Conservation (phyloP, 495 filamentous ascomycete species). For the Penicillium diatomitis region DNA sequence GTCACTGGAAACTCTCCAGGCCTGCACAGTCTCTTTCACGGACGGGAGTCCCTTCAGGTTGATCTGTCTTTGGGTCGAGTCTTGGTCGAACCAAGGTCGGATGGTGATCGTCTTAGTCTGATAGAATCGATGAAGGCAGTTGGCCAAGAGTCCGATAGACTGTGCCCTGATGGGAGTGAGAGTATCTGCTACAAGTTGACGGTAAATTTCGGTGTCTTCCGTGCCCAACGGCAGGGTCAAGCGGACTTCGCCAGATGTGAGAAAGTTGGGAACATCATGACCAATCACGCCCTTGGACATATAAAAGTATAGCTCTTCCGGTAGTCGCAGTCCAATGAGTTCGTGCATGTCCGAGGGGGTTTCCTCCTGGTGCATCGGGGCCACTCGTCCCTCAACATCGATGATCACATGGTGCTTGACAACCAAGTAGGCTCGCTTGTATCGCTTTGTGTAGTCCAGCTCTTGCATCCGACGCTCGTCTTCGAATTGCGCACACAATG, state of each 20-base stretch:
- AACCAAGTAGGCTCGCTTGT: slow-evolving; percentile 69
- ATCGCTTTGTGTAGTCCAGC: slow-evolving; percentile 73
- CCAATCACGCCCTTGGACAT: slow-evolving; percentile 74
- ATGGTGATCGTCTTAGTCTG: slow-evolving; percentile 65
- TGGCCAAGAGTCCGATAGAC: slow-evolving; percentile 65
- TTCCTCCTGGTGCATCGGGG: slow-evolving; percentile 56
- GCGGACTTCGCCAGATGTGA: slow-evolving; percentile 66
- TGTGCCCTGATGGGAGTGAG: slow-evolving; percentile 64
- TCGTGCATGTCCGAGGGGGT: slow-evolving; percentile 76
- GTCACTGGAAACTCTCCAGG: slow-evolving; percentile 63
- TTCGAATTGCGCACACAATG: slow-evolving; percentile 58
- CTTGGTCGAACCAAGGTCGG: slow-evolving; percentile 78
- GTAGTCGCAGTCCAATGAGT: slow-evolving; percentile 80
- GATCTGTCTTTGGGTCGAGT: slow-evolving; percentile 50
- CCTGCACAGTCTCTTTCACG: slow-evolving; percentile 50
- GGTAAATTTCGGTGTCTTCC: slow-evolving; percentile 71
- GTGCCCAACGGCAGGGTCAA: slow-evolving; percentile 74
- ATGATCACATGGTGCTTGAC: slow-evolving; percentile 83
- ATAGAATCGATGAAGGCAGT: slow-evolving; percentile 71
- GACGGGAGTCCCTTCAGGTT: slow-evolving; percentile 55
- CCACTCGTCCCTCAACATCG: slow-evolving; percentile 62
- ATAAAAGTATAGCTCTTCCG: slow-evolving; percentile 88
- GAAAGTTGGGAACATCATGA: slow-evolving; percentile 68
- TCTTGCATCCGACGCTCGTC: slow-evolving; percentile 61
- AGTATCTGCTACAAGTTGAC: slow-evolving; percentile 60